Base-by-base conservation (phyloP, 352 stramenopile genomes). In the Halophytophthora batemanensis region DNA sequence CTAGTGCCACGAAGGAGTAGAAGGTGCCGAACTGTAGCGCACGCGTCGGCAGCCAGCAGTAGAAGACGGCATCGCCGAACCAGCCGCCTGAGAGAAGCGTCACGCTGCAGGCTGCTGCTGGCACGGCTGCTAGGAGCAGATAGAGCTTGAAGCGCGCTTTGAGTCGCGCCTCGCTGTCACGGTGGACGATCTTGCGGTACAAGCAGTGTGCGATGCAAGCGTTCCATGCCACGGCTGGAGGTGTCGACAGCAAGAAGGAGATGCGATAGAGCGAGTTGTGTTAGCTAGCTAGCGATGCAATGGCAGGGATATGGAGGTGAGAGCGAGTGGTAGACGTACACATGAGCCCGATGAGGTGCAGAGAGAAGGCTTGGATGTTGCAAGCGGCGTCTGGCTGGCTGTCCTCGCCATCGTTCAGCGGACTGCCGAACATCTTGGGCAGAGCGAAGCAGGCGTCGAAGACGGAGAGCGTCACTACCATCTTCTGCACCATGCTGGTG, bases 191-290 rank as follows among this genome's bases (percentile, higher is more conserved):
- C 41, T 86, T 80, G 45, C 77, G 54, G 60, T 85, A 87, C 38
- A 90, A 77, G 41, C 79, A 86, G 29, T 90, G 74, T 18, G 79
- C 79, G 47, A 90, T 74, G 25, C 74, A 80, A 2, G 70, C 70
- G 48, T 87, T 88, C 79, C 79, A 90, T 17, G 82, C 64, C 45
- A 88, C 70, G 19, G 68, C 71, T 82, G 31, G n/a, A n/a, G n/a
- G n/a, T n/a, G n/a, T n/a, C n/a, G n/a, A n/a, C n/a, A n/a, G n/a
- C n/a, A n/a, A n/a, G n/a, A n/a, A n/a, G n/a, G n/a, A n/a, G n/a
- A n/a, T n/a, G n/a, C n/a, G n/a, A n/a, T n/a, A n/a, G n/a, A n/a
- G n/a, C n/a, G n/a, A n/a, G n/a, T n/a, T n/a, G n/a, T n/a, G n/a
- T n/a, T n/a, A n/a, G n/a, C n/a, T n/a, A n/a, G n/a, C n/a, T n/a